These are phyloP conservation scores for Cinnamomum micranthum DNA, from an alignment of 164 flowering plant species.

Conservation along the genomic window DNA sequence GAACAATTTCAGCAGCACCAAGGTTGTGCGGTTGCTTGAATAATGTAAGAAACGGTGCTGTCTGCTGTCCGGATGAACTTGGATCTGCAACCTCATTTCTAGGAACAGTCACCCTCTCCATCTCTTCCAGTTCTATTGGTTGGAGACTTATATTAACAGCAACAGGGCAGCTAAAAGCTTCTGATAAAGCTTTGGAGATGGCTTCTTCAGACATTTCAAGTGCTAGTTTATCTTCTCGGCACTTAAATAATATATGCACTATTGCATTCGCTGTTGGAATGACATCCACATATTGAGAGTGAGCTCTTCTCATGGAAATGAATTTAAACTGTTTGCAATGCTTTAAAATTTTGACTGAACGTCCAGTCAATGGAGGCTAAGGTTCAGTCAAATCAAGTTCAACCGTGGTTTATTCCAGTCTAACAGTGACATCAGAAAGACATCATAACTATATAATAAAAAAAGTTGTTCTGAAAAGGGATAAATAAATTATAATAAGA, in stretches of 20 bases:
- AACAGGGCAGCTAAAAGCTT: slow-evolving; percentile 32
- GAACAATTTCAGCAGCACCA: slow-evolving; percentile 2
- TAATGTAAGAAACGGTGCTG: slow-evolving; percentile 5
- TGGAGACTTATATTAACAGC: slow-evolving; percentile 29
- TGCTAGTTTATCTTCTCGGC: slow-evolving; percentile 28
- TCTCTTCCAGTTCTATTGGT: slow-evolving; percentile 19
- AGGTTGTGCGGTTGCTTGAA: slow-evolving; percentile 8
- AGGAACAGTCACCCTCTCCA: background rate
- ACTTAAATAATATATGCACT: slow-evolving; percentile 34
- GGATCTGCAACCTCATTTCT: slow-evolving; percentile 9
- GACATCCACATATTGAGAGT: background rate
- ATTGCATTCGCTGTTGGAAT: slow-evolving; percentile 31
- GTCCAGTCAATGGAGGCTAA: too few relatives aligned
- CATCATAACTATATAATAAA: too few relatives aligned
- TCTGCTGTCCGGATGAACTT: slow-evolving; percentile 7
- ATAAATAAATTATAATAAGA: too few relatives aligned
- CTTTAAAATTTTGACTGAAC: too few relatives aligned
- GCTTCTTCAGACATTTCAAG: slow-evolving; percentile 32
- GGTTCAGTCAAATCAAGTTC: too few relatives aligned
- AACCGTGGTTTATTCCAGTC: too few relatives aligned
- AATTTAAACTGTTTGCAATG: too few relatives aligned
- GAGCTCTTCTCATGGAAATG: background rate
- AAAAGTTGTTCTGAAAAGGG: too few relatives aligned
- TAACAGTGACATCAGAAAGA: too few relatives aligned
- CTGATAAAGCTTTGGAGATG: slow-evolving; percentile 24